phyloP scores from a whole-genome alignment of 1,139 yeast genomes.

The Yamadazyma spencermartinsiae region DNA sequence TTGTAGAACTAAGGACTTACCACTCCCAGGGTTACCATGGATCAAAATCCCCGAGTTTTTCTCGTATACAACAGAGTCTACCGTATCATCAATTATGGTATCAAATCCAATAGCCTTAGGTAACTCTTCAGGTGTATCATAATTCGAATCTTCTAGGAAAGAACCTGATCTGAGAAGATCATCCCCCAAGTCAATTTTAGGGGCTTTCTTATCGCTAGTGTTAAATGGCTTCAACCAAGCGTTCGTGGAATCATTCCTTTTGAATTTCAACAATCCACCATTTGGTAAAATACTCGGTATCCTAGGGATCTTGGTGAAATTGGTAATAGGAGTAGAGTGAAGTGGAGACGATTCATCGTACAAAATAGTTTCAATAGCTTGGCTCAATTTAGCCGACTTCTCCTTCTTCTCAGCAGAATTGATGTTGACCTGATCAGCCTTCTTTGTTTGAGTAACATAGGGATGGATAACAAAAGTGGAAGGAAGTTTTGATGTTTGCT shows the following conservation, averaged over 20 bases:
- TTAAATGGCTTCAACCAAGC: slow-evolving; percentile 46
- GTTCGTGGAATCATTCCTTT: slow-evolving; percentile 40
- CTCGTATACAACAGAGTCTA: slow-evolving; percentile 46
- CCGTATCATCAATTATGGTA: slow-evolving; percentile 39
- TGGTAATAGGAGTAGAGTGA: slow-evolving; percentile 42
- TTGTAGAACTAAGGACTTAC: slow-evolving; percentile 62
- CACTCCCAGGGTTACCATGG: slow-evolving; percentile 79
- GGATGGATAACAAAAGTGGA: slow-evolving; percentile 53
- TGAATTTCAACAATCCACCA: slow-evolving; percentile 65
- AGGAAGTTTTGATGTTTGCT: slow-evolving; percentile 41
- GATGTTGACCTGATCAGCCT: slow-evolving; percentile 25
- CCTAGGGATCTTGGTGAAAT: slow-evolving; percentile 50
- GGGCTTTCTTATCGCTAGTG: slow-evolving; percentile 24
- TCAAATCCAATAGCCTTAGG: slow-evolving; percentile 60
- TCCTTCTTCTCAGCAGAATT: slow-evolving; percentile 32
- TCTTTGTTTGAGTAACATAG: slow-evolving; percentile 47
- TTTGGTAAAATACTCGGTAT: slow-evolving; percentile 48
- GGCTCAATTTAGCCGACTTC: slow-evolving; percentile 20
- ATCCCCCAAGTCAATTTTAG: slow-evolving; percentile 51
- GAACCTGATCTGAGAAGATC: slow-evolving; percentile 55
- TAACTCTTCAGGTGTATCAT: slow-evolving; percentile 11
- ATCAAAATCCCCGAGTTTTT: slow-evolving; percentile 55
- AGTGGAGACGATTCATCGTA: slow-evolving; percentile 15
- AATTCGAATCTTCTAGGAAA: slow-evolving; percentile 30
- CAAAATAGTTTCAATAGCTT: slow-evolving; percentile 14